Evolutionary conservation across 2,329 filamentous ascomycete genomes (phyloP).

Genomic region (Aphanocladium album): DNA sequence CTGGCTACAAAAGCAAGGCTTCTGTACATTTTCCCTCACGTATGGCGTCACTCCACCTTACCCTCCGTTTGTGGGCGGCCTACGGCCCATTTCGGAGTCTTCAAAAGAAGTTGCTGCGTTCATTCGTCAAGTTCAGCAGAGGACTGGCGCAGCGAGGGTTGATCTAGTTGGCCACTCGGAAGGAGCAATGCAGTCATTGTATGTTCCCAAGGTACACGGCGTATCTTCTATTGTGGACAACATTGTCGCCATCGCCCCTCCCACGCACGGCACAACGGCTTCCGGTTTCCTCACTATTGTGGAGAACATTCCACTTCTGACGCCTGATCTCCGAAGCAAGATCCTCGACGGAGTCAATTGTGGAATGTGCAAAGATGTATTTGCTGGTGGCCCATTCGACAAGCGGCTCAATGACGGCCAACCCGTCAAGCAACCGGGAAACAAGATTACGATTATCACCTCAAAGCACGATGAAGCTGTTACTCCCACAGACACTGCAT

Average conservation of each 20-base stretch:
- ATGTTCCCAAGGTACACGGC: constrained; percentile 16
- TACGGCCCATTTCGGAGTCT: constrained; percentile 16
- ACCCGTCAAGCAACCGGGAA: constrained; percentile 13
- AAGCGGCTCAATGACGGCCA: constrained; percentile 12
- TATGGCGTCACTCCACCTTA: constrained; percentile 15
- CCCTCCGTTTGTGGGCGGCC: constrained; percentile 15
- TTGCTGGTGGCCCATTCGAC: constrained; percentile 11
- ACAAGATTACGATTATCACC: constrained; percentile 15
- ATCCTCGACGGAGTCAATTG: constrained; percentile 10
- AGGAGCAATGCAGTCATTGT: constrained; percentile 17
- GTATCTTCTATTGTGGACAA: constrained; percentile 13
- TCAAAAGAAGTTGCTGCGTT: constrained; percentile 16
- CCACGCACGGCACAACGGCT: constrained; percentile 19
- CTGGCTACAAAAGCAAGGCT: constrained; percentile 13
- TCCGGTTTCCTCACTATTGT: constrained; percentile 12
- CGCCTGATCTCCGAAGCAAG: neutral
- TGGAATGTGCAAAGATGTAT: constrained; percentile 15
- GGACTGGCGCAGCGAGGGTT: constrained; percentile 16
- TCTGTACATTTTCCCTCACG: constrained; percentile 17
- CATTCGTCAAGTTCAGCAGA: constrained; percentile 12
- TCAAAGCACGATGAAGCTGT: constrained; percentile 14
- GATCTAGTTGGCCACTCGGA: constrained; percentile 20
- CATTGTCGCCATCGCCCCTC: constrained; percentile 14
- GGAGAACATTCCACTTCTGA: neutral
- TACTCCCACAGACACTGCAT: constrained; percentile 9